Conservation (phyloP, 495 filamentous ascomycete species). For the Aspergillus conjunctus region DNA sequence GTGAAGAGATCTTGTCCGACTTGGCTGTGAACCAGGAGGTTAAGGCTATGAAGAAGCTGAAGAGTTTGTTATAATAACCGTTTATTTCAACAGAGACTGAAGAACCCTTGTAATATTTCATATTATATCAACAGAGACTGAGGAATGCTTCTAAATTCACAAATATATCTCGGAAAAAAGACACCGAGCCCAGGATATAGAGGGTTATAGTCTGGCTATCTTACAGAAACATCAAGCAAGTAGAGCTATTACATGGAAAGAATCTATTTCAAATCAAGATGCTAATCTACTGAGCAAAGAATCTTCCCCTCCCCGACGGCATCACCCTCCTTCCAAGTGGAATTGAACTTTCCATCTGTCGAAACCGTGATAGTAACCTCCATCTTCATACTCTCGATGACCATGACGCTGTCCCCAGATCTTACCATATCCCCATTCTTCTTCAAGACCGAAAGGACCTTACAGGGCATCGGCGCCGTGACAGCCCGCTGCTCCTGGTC, state of each 20-base stretch:
- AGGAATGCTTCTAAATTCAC: too few species aligned
- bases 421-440: constrained; percentile 69
- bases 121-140: too few species aligned
- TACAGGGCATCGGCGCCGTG: constrained; percentile 83
- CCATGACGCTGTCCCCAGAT: constrained; percentile 76
- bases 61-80: not conserved
- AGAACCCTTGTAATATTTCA: too few species aligned
- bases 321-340: constrained; percentile 31
- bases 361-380: constrained; percentile 70
- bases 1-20: constrained; percentile 55
- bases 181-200: not conserved
- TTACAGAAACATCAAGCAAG: too few species aligned
- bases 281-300: constrained; percentile 24
- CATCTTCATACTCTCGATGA: constrained; percentile 98
- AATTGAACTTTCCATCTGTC: constrained; percentile 27
- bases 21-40: constrained; percentile 49
- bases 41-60: constrained; percentile 2
- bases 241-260: too few species aligned
- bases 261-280: too few species aligned
- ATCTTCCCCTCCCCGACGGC: constrained; percentile 34
- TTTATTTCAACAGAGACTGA: too few species aligned
- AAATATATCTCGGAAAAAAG: too few species aligned
- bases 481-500: constrained; percentile 71
- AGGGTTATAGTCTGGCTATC: too few species aligned
- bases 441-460: constrained; percentile 74